Conservation (phyloP, 306 rosid genomes). For the Hippophae rhamnoides region DNA sequence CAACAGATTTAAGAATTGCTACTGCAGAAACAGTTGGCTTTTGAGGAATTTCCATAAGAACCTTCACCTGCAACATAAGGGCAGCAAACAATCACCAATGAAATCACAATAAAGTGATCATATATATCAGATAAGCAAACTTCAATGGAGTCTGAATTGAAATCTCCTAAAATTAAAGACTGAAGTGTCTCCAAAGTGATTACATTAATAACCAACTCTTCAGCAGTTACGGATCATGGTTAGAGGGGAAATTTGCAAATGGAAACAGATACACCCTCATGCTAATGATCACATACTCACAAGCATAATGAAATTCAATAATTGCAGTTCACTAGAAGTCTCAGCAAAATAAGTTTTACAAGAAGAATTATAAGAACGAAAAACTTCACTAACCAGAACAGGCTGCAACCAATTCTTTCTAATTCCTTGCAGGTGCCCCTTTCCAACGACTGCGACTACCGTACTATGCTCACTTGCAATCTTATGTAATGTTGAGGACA, state of each 20-base stretch:
- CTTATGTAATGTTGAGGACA: slow-evolving; percentile 61
- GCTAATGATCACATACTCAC: too few relatives aligned
- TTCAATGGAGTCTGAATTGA: background rate
- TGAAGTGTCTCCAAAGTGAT: too few relatives aligned
- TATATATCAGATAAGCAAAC: background rate
- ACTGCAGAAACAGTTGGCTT: slow-evolving; percentile 26
- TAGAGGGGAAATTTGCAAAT: too few relatives aligned
- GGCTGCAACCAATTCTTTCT: slow-evolving; percentile 84
- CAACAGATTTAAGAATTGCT: slow-evolving; percentile 38
- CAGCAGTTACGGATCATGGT: too few relatives aligned
- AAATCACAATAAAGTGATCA: background rate
- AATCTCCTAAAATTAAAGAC: too few relatives aligned
- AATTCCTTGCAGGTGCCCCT: slow-evolving; percentile 90
- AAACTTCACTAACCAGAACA: slow-evolving; percentile 45
- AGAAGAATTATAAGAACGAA: background rate
- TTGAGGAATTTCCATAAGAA: slow-evolving; percentile 57
- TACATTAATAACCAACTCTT: too few relatives aligned
- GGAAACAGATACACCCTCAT: too few relatives aligned
- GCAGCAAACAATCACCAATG: background rate
- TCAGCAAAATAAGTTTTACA: background rate
- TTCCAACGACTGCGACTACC: slow-evolving; percentile 91
- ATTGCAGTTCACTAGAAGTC: background rate
- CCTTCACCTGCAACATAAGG: slow-evolving; percentile 45
- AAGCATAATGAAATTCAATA: too few relatives aligned
- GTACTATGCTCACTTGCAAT: slow-evolving; percentile 54